phyloP scores from a whole-genome alignment of 257 asterid genomes.

The Paulownia fortunei region DNA sequence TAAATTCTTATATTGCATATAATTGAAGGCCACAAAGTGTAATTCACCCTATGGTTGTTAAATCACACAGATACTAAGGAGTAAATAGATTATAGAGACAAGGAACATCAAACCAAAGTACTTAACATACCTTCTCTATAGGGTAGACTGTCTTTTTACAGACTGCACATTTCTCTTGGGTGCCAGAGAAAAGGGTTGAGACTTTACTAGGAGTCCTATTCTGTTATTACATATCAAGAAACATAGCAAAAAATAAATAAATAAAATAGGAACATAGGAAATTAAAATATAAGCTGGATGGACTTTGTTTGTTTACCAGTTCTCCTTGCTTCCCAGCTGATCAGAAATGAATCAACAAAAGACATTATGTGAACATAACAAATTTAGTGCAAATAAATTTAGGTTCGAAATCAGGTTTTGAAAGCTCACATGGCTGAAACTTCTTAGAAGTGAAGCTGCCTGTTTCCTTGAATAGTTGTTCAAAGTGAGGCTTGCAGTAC shows the following conservation, averaged over 20 bases:
- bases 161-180: conserved; percentile 80
- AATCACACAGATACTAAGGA: too few species aligned
- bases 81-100: not conserved
- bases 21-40: too few species aligned
- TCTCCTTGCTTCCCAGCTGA: conserved; percentile 55
- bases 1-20: too few species aligned
- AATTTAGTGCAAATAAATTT: not conserved
- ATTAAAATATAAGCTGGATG: not conserved
- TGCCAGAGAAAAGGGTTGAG: conserved; percentile 82
- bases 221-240: conserved; percentile 41
- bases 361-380: not conserved
- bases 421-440: conserved; percentile 35
- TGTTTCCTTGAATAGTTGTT: conserved; percentile 64
- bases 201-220: conserved; percentile 73
- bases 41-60: too few species aligned
- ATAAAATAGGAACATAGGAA: not conserved
- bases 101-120: not conserved
- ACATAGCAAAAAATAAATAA: not conserved
- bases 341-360: not conserved
- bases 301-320: conserved; percentile 36
- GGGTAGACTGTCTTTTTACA: conserved; percentile 86
- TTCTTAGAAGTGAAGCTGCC: conserved; percentile 59
- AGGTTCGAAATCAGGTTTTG: not conserved
- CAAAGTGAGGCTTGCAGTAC: conserved; percentile 72
- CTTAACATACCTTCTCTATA: conserved; percentile 68